These are phyloP conservation scores for Mrakia hoshinonis DNA, from an alignment of 768 basidiomycete genomes.

Conservation along the genomic window DNA sequence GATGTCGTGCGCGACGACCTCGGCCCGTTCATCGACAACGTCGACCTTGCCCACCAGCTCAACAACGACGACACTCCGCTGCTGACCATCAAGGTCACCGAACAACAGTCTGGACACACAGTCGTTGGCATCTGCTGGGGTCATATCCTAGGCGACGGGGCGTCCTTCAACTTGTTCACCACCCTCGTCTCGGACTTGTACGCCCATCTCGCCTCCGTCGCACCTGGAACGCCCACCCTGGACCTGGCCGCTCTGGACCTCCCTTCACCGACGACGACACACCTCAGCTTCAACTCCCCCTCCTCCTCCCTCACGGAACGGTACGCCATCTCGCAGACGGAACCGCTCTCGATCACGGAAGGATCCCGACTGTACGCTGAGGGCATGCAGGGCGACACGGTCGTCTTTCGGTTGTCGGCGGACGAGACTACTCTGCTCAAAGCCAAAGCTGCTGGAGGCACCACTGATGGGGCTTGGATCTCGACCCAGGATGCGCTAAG, in stretches of 20 bases:
- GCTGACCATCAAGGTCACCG: constrained; percentile 1
- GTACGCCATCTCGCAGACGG: not conserved
- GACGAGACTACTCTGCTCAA: not conserved
- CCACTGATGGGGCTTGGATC: not conserved
- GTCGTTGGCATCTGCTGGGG: not conserved
- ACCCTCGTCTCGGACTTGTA: not conserved
- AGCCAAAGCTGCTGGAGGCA: not conserved
- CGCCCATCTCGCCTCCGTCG: not conserved
- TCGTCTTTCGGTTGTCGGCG: not conserved
- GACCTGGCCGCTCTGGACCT: not conserved
- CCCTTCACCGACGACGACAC: not conserved
- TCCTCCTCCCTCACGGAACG: not conserved
- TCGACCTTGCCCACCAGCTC: not conserved
- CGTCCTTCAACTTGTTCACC: not conserved
- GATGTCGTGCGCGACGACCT: not conserved
- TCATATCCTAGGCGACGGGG: constrained; percentile 1
- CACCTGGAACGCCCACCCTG: not conserved
- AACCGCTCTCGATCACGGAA: constrained; percentile 1
- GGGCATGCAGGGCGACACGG: not conserved
- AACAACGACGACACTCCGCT: constrained; percentile 3
- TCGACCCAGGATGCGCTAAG: not conserved
- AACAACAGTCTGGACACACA: not conserved
- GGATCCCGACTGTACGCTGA: not conserved
- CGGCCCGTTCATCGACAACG: not conserved
- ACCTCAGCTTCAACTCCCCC: not conserved